Evolutionary conservation across 306 rosid species (phyloP).

Genomic region (Canavalia ensiformis): DNA sequence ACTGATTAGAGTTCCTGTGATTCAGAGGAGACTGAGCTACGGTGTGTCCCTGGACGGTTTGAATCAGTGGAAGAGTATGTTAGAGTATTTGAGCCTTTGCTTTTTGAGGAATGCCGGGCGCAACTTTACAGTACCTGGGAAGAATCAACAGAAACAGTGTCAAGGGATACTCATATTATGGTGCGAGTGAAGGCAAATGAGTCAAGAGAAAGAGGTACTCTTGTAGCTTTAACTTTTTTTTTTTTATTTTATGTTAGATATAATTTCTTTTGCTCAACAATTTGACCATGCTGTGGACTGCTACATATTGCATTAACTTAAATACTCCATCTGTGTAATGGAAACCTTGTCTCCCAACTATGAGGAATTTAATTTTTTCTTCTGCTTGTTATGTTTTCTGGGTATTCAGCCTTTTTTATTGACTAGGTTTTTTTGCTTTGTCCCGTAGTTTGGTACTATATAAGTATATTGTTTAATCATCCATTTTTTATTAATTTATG

Average conservation of each 20-base stretch:
- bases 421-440: too few species aligned
- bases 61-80: conserved; percentile 94
- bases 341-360: conserved; percentile 15
- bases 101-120: conserved; percentile 98
- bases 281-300: conserved; percentile 17
- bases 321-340: conserved; percentile 15
- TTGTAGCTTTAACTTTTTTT: conserved; percentile 15
- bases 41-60: conserved; percentile 90
- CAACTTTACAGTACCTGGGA: conserved; percentile 99
- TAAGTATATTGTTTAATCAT: neutral
- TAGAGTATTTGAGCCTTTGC: conserved; percentile 93
- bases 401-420: neutral
- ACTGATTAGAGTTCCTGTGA: conserved; percentile 51
- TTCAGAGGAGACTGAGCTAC: conserved; percentile 92
- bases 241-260: conserved; percentile 38
- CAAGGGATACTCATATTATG: conserved; percentile 89
- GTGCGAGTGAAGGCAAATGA: conserved; percentile 91
- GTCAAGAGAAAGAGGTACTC: conserved; percentile 93
- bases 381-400: conserved; percentile 6
- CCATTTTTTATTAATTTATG: conserved; percentile 31
- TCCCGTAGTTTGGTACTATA: conserved; percentile 23
- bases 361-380: conserved; percentile 32
- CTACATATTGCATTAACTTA: conserved; percentile 25
- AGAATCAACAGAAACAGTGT: conserved; percentile 80
- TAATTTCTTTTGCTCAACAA: conserved; percentile 3